A percentile compares a stretch with the other conserved stretches of the same genome.
phyloP scores from a whole-genome alignment of 129 eudicot genomes.

The Saussurea involucrata region DNA sequence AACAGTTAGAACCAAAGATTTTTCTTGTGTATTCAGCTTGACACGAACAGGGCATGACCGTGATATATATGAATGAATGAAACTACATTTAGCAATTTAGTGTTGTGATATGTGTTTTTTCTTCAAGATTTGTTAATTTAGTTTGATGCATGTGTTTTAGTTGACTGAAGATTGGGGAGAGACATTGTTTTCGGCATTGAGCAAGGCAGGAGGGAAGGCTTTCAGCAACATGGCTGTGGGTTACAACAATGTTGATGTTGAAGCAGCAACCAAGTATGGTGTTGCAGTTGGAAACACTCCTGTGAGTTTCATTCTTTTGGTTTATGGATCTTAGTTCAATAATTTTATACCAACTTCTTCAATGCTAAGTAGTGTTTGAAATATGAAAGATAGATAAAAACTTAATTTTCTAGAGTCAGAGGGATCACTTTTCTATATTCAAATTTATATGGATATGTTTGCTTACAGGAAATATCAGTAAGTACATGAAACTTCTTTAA shows the following conservation, averaged over 20 bases:
- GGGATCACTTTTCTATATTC: neutral
- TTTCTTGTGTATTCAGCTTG: too few species aligned
- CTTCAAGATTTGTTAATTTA: neutral
- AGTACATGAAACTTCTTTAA: too few species aligned
- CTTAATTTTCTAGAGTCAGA: conserved; percentile 2
- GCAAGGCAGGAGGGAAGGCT: conserved; percentile 95
- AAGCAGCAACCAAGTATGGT: conserved; percentile 86
- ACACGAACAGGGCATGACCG: too few species aligned
- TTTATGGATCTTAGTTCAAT: neutral
- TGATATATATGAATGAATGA: neutral
- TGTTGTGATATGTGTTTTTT: neutral
- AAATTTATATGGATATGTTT: neutral
- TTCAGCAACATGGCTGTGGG: conserved; percentile 99
- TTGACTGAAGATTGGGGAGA: conserved; percentile 99
- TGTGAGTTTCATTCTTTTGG: conserved; percentile 41
- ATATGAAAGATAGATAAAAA: neutral
- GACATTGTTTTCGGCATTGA: conserved; percentile 87
- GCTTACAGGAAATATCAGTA: too few species aligned
- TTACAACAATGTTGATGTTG: conserved; percentile 93
- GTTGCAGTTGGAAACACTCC: conserved; percentile 99
- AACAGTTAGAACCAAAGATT: too few species aligned
- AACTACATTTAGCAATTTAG: neutral
- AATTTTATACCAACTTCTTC: neutral
- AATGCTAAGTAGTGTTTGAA: neutral
- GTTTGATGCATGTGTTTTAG: conserved; percentile 31